Percentiles rank a stretch among this genome's conserved stretches.
Conservation (phyloP, 176 grass and related monocot species). For the Melocanna baccifera region DNA sequence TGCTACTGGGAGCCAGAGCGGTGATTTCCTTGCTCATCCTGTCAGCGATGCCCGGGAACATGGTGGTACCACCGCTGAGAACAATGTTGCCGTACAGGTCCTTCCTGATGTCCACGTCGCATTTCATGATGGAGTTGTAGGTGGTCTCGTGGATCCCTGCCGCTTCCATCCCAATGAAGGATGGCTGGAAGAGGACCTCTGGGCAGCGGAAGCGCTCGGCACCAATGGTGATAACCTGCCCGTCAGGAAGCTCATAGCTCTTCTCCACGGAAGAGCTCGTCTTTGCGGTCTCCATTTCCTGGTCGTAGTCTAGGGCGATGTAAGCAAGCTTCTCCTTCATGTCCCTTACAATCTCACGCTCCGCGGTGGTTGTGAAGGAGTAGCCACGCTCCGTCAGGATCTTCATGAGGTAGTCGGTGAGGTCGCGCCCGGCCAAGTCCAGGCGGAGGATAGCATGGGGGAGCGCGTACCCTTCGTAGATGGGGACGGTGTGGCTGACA, state of each 20-base stretch:
- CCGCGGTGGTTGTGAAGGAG: constrained; percentile 91
- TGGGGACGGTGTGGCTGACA: constrained; percentile 93
- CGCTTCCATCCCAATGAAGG: constrained; percentile 95
- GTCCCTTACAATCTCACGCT: constrained; percentile 94
- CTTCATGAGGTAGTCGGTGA: constrained; percentile 94
- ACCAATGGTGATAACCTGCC: constrained; percentile 87
- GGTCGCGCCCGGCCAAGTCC: constrained; percentile 80
- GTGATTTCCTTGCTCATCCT: constrained; percentile 97
- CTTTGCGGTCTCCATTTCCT: constrained; percentile 80
- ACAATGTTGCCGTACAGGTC: constrained; percentile 93
- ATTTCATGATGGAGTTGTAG: constrained; percentile 99
- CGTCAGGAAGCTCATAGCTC: constrained; percentile 87
- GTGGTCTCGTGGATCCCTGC: constrained; percentile 93
- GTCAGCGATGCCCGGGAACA: constrained; percentile 88
- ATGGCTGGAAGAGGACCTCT: constrained; percentile 97
- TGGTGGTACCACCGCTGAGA: constrained; percentile 83
- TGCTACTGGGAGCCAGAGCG: constrained; percentile 86
- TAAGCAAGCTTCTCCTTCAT: constrained; percentile 93
- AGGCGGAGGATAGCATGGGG: constrained; percentile 92
- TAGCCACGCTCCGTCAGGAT: constrained; percentile 89
- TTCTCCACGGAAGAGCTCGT: constrained; percentile 85
- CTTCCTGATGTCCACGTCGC: constrained; percentile 95
- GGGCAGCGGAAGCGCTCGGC: constrained; percentile 94
- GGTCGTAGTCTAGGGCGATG: constrained; percentile 84
- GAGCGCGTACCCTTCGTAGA: constrained; percentile 89